These are phyloP conservation scores for Gremmenia infestans DNA, from an alignment of 2,329 filamentous ascomycete genomes.

Conservation along the genomic window DNA sequence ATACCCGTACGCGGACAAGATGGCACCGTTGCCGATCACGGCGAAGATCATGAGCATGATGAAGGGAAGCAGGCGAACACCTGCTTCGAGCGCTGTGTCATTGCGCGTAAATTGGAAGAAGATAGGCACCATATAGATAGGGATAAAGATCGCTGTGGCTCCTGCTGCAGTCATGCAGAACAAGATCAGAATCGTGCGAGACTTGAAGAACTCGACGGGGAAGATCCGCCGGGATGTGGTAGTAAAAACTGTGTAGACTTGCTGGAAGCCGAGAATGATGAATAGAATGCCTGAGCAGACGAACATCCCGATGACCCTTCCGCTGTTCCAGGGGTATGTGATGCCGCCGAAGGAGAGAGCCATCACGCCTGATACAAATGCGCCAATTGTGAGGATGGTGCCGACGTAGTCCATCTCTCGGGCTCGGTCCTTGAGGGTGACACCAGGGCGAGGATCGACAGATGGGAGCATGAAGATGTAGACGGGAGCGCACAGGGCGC, in stretches of 20 bases:
- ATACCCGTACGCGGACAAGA: conserved; percentile 33
- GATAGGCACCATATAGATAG: conserved; percentile 40
- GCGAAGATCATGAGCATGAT: conserved; percentile 33
- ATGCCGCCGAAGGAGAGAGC: conserved; percentile 33
- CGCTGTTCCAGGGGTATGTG: conserved; percentile 28
- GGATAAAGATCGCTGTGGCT: conserved; percentile 23
- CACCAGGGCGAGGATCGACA: conserved; percentile 27
- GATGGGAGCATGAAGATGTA: conserved; percentile 35
- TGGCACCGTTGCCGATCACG: conserved; percentile 31
- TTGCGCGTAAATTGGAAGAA: conserved; percentile 47
- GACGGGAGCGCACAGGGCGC: conserved; percentile 35
- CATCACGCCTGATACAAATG: conserved; percentile 32
- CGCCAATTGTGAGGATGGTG: conserved; percentile 29
- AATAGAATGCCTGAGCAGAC: conserved; percentile 41
- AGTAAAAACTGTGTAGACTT: conserved; percentile 29
- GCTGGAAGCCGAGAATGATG: conserved; percentile 17
- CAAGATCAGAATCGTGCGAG: conserved; percentile 32
- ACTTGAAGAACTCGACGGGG: conserved; percentile 32
- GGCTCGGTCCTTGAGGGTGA: conserved; percentile 17
- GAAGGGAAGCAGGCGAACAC: conserved; percentile 35
- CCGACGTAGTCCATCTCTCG: conserved; percentile 27
- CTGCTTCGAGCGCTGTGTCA: conserved; percentile 41
- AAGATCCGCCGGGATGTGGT: conserved; percentile 24
- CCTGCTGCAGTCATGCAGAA: conserved; percentile 33
- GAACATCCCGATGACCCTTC: conserved; percentile 30